Evolutionary conservation across 225 moss, liverwort and hornwort genomes (phyloP), one percentile per base, ranked within the genome.

Genomic region (Anthoceros angustus): DNA sequence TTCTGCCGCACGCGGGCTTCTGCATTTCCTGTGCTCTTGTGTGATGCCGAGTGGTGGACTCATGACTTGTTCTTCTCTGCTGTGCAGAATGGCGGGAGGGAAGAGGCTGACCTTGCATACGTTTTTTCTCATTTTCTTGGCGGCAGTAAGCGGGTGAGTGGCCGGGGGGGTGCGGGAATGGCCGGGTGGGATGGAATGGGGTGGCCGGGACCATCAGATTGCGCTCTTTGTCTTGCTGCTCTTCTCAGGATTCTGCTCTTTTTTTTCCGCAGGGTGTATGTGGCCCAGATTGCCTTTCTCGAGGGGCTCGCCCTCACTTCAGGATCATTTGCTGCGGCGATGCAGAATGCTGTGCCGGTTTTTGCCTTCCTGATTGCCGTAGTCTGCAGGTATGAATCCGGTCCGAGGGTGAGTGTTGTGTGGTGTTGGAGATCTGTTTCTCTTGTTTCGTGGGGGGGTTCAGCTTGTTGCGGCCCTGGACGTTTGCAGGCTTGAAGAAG

Each of bases 291-390:
- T 23, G 67, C 77, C 25, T 80, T 80, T 55, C 72, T 80, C 50
- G 77, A 74, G 4, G 80, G 80, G 0, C 63, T 80, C 42, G 69
- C 74, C 0, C 77, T 63, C 64, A 80, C 80, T 0, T 77, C 74
- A 69, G 77, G 77, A 5, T 65, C 80, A 24, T 80, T 80, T 62
- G 80, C 80, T 18, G 69, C 80, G 2, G 77, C 80, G 1, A 80
- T 80, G 77, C 80, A 80, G 62, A 80, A 80, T 49, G 80, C 80
- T 21, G 77, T 80, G 23, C 80, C 80, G 0, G 80, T 80, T 42
- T 80, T 80, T 74, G 75, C 77, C 12, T 80, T 80, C 65, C 43
- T 80, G 65, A 80, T 80, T 11, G 77, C 80, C 2, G 74, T 73
- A 45, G 6, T 75, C 8, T 64, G 38, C 64, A 64, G 64, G 64